Evolutionary conservation across 306 rosid species (phyloP), one percentile per base, ranked within the genome.

Genomic region (Prunus campanulata): DNA sequence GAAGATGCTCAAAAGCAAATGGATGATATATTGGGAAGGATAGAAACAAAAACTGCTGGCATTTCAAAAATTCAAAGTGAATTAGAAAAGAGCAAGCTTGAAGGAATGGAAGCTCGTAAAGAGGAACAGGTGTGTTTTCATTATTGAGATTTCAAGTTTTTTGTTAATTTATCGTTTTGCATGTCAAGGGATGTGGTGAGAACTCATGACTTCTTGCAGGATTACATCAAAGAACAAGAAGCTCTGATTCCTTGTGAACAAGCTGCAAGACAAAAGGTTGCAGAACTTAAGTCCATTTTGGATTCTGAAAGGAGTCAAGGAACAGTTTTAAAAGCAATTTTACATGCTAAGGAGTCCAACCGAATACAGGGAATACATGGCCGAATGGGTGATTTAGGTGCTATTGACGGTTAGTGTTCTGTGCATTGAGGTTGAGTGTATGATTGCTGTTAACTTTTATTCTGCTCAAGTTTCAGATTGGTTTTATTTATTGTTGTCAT

Each of bases 351-450:
- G 88, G 91, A 92, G 66, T 83, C 89, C 71, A 88, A 85, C 78
- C 88, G 59, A 77, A 90, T 95, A 57, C 89, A 84, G 42, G 99
- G 99, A 79, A 95, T 95, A 84, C 93, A 95, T 84, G 97, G 99
- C 15, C 93, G 97, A 77, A 84, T 95, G 96, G 99, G 99, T 67
- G 97, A 95, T 87, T 84, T 95, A 78, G 99, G 99, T 77, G 97
- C 99, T 77, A 95, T 95, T 67, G 96, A 92, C 68, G 93, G 99
- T 92, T 78, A 82, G 89, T 29, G 32, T 78, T 79, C 68, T 74
- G 48, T 48, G 69, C 32, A 77, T 55, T 47, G 32, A 15, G 25
- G 35, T 64, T 9, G 19, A 16, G 4, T 32, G 42, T 67, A 30
- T 51, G 14, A 46, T 49, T 71, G 46, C 60, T 76, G 22, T 10